These are phyloP conservation scores for Zygosaccharomyces rouxii DNA, from an alignment of 805 yeast genomes.

Conservation along the genomic window DNA sequence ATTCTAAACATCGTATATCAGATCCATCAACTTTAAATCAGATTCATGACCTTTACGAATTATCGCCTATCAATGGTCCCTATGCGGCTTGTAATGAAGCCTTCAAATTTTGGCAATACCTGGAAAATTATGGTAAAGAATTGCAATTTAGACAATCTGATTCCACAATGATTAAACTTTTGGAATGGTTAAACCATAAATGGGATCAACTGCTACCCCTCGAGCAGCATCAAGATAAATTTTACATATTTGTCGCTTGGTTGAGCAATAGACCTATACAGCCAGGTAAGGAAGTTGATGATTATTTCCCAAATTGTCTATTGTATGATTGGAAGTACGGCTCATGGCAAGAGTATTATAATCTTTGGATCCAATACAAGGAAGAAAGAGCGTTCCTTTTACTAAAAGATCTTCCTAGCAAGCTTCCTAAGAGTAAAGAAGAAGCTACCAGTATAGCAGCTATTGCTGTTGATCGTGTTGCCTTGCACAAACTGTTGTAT, in stretches of 20 bases:
- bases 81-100: conserved; percentile 42
- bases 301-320: neutral
- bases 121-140: conserved; percentile 37
- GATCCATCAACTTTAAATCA: conserved; percentile 45
- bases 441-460: neutral
- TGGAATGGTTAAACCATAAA: conserved; percentile 50
- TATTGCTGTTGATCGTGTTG: conserved; percentile 1
- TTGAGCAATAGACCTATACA: conserved; percentile 26
- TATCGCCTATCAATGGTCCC: conserved; percentile 63
- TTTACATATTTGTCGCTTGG: conserved; percentile 44
- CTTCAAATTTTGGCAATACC: conserved; percentile 49
- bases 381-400: conserved; percentile 20
- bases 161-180: conserved; percentile 34
- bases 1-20: conserved; percentile 13
- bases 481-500: conserved; percentile 10
- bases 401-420: neutral
- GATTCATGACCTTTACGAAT: conserved; percentile 47
- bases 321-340: conserved; percentile 1
- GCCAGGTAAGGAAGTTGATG: neutral
- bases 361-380: conserved; percentile 11
- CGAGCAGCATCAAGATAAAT: conserved; percentile 12
- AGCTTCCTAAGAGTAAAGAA: neutral
- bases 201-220: conserved; percentile 36
- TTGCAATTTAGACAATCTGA: conserved; percentile 32
- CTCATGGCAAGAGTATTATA: conserved; percentile 7